Evolutionary conservation across 2,329 filamentous ascomycete genomes (phyloP).

Genomic region (Ceratocystis lukuohia): DNA sequence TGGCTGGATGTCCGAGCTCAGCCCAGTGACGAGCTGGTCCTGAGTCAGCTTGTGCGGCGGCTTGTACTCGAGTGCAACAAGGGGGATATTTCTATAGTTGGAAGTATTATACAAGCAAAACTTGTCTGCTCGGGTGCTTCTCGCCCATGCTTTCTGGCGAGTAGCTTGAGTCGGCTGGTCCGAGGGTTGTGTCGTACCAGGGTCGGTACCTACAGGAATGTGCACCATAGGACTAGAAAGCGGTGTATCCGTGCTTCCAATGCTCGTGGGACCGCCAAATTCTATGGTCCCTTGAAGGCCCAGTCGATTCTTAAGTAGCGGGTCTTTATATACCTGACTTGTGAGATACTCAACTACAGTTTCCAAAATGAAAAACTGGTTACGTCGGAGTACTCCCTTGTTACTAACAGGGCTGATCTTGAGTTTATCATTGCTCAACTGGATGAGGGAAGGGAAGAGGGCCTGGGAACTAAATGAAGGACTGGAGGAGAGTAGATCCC

Average conservation of each 20-base stretch:
- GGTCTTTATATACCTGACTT: background rate
- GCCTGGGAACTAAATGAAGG: background rate
- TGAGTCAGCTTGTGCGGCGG: background rate
- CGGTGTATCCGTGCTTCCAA: background rate
- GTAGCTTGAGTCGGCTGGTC: background rate
- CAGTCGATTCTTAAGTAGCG: background rate
- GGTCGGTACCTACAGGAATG: background rate
- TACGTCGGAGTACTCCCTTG: no score
- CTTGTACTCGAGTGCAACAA: background rate
- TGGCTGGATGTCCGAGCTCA: background rate
- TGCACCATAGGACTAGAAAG: background rate
- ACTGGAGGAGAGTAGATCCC: background rate
- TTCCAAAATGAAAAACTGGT: background rate
- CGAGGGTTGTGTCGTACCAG: no score
- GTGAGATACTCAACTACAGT: background rate
- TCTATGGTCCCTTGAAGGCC: background rate
- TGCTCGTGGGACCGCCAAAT: background rate
- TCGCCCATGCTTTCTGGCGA: background rate
- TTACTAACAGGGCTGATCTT: no score
- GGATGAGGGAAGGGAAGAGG: background rate
- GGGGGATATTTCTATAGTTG: background rate
- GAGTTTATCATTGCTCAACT: background rate
- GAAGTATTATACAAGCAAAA: background rate
- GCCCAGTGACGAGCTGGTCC: background rate
- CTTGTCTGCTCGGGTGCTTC: background rate